A percentile compares a stretch with the other conserved stretches of the same genome.
Evolutionary conservation across 805 yeast species (phyloP).

Genomic region (Kodamaea jinghongensis): DNA sequence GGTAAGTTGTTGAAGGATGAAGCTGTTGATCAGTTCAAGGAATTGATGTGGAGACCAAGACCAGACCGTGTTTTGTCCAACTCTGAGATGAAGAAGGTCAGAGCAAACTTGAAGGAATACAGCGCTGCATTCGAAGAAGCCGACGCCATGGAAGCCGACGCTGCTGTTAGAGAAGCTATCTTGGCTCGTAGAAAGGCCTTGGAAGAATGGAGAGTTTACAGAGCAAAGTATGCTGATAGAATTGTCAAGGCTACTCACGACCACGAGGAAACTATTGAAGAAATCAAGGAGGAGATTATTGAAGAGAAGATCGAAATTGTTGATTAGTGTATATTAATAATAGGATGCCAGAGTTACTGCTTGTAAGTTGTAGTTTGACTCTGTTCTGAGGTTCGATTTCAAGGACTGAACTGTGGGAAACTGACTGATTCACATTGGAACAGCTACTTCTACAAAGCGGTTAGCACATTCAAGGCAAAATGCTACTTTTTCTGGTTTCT

Average conservation of each 20-base stretch:
- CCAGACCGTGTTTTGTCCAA: constrained; percentile 74
- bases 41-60: constrained; percentile 96
- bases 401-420: no score
- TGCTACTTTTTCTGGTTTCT: no score
- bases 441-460: no score
- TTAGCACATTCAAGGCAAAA: no score
- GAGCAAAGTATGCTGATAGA: constrained; percentile 42
- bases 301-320: constrained; percentile 72
- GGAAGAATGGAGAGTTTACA: constrained; percentile 83
- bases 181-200: constrained; percentile 76
- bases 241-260: constrained; percentile 47
- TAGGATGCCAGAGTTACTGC: not conserved
- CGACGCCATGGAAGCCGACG: constrained; percentile 94
- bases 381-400: no score
- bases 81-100: constrained; percentile 82
- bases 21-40: constrained; percentile 76
- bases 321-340: constrained; percentile 31
- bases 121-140: constrained; percentile 90
- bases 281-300: constrained; percentile 69
- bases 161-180: constrained; percentile 86
- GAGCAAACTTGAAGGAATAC: constrained; percentile 85
- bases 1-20: constrained; percentile 79
- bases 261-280: constrained; percentile 61
- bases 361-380: not conserved
- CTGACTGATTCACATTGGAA: no score